Base-by-base conservation (phyloP, 306 rosid genomes). In the Nissolia schottii region DNA sequence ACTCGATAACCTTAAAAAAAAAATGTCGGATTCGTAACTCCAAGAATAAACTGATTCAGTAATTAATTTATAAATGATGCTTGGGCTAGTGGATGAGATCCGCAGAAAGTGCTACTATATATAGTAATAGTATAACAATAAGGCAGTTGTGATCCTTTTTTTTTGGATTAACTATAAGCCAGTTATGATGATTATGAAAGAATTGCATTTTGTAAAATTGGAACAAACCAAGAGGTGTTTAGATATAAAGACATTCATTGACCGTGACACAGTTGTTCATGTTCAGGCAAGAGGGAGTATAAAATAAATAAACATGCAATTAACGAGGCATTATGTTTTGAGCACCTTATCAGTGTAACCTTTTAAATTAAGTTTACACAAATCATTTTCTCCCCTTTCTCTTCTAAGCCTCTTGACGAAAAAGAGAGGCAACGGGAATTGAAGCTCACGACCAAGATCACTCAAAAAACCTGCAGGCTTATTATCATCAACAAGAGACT, bases 221-320 rank as follows among this genome's bases (percentile, higher is more conserved):
- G 28, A 11, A 27, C 69, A 74, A 23, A 37, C 4, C 67, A 68
- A 16, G 8, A 67, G 28, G 61, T 34, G 38, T 24, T 49, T 16
- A 16, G 10, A 1, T 19, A 43, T 6, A 1, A 11, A 32, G 25
- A 38, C 68, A 31, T 27, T 70, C 13, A 67, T 72, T 62, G 29
- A 83, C 69, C 80, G 75, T 58, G 58, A 80, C 13, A 6, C 65
- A 70, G 82, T 67, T 37, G 85, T 6, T 61, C 61, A 75, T 50
- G 6, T 25, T 57, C 6, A 11, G 38, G 19, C 1, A 60, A 20
- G 27, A n/a, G n/a, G n/a, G n/a, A n/a, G n/a, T 37, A 37, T 45
- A 1, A 4, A 16, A 1, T 15, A n/a, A 14, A 43, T 43, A 20
- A 59, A 77, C 71, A 41, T 59, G 73, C 14, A 41, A 49, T 25